Base-by-base conservation (phyloP, 768 basidiomycete genomes). In the Boletellus emodensis region DNA sequence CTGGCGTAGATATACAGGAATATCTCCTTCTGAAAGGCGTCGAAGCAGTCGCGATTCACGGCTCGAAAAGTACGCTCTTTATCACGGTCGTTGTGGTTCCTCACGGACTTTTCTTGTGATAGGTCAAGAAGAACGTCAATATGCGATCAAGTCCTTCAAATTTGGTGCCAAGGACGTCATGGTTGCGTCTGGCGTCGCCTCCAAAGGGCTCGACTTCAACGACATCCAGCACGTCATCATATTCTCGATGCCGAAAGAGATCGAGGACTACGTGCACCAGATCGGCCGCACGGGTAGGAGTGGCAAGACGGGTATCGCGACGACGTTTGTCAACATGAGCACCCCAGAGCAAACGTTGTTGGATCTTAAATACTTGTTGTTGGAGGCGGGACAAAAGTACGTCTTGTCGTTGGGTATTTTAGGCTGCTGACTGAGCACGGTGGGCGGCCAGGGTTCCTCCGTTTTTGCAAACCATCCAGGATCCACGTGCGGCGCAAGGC, bases 161-260 rank as follows among this genome's bases (percentile, higher is more conserved):
- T 84, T 87, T 1, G 96, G 96, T 24, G 90, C 85, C 37, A 99
- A 99, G 65, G 96, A 99, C 68, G 95, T 98, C 42, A 98, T 98
- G 96, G 96, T 99, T 28, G 96, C 96, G 3, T 97, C 94, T 3
- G 86, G 94, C 28, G 93, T 99, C 24, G 96, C 95, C 1, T 96
- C 93, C 35, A 98, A 99, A 69, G 96, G 96, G 26, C 82, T 99
- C 53, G 96, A 99, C 70, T 99, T 99, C 71, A 94, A 89, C 68
- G 96, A 98, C 63, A 95, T 99, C 51, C 94, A 97, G 61, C 96
- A 97, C 66, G 94, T 98, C 64, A 97, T 99, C 70, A 98, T 97
- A 55, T 99, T 94, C 68, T 85, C 90, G 28, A 98, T 99, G 96
- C 96, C 96, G 0, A 99, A 98, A 69, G 96, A 99, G 73, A 99